Conservation (phyloP, 108 stramenopile genomes). For the Tribonema minus region DNA sequence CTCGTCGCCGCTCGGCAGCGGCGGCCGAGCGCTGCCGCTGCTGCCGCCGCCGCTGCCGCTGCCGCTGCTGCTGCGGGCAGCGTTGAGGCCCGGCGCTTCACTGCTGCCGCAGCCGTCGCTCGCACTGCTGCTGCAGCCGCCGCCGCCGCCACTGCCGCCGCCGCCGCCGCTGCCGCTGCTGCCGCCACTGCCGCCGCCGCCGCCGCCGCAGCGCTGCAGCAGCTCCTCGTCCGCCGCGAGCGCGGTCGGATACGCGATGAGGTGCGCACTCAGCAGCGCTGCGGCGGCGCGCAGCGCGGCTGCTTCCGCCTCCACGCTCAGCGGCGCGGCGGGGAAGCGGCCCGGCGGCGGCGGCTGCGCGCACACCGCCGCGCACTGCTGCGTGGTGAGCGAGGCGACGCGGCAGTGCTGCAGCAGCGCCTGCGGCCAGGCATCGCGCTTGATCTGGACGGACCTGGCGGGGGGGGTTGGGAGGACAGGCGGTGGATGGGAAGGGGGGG, state of each 20-base stretch:
- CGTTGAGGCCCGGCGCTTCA: background rate
- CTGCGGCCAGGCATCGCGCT: background rate
- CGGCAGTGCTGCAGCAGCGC: conserved; percentile 10
- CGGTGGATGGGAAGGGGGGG: background rate
- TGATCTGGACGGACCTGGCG: background rate
- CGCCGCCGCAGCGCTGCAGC: background rate
- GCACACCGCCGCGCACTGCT: background rate
- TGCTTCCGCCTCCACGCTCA: background rate
- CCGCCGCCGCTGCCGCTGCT: background rate
- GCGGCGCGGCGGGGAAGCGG: background rate
- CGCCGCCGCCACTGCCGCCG: background rate
- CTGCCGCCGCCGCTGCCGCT: background rate
- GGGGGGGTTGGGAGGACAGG: background rate
- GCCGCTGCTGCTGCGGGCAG: background rate
- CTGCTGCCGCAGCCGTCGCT: background rate
- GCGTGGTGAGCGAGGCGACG: conserved; percentile 8
- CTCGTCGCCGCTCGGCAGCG: too few relatives aligned
- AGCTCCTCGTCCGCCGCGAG: background rate
- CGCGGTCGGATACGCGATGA: background rate
- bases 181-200: background rate
- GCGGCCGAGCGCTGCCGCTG: background rate
- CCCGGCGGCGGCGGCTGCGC: background rate
- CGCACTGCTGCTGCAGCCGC: background rate
- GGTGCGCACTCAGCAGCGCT: background rate
- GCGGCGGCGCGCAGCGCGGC: background rate